Evolutionary conservation across 176 grass and related monocot species (phyloP).

Genomic region (Hyparrhenia diplandra): DNA sequence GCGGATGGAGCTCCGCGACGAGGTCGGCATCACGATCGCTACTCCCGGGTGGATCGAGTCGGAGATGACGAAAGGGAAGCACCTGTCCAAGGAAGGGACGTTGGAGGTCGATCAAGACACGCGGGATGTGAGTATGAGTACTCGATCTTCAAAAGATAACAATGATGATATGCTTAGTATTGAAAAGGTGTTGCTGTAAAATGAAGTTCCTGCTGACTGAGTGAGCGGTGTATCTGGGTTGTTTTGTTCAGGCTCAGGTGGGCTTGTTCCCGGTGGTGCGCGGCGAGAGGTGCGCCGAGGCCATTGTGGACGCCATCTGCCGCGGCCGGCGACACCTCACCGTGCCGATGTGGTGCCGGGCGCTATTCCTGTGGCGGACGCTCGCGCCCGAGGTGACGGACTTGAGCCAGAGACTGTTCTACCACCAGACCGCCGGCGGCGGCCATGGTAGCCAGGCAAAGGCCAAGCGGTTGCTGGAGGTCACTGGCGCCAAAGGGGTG

Average conservation of each 20-base stretch:
- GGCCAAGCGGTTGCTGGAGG: constrained; percentile 41
- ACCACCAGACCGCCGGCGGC: constrained; percentile 21
- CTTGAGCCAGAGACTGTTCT: constrained; percentile 47
- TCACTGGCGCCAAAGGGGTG: constrained; percentile 37
- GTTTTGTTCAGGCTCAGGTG: constrained; percentile 41
- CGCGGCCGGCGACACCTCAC: constrained; percentile 45
- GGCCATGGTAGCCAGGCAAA: neutral
- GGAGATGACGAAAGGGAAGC: constrained; percentile 78
- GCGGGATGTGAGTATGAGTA: constrained; percentile 55
- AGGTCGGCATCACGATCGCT: constrained; percentile 59
- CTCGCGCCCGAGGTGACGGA: constrained; percentile 56
- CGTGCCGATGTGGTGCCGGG: constrained; percentile 56
- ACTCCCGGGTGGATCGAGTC: constrained; percentile 67
- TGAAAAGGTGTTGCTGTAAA: too few species aligned
- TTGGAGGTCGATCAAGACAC: constrained; percentile 49
- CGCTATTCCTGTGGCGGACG: constrained; percentile 48
- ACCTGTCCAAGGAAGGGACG: constrained; percentile 35
- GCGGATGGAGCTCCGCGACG: constrained; percentile 45
- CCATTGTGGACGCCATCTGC: constrained; percentile 53
- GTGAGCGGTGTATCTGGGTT: neutral
- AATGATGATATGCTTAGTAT: neutral
- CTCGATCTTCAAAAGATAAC: neutral
- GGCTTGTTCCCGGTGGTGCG: constrained; percentile 52
- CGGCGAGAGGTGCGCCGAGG: constrained; percentile 39
- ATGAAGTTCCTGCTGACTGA: neutral